Base-by-base conservation (phyloP, 2,329 filamentous ascomycete genomes). In the Phaeosphaeria sp. region DNA sequence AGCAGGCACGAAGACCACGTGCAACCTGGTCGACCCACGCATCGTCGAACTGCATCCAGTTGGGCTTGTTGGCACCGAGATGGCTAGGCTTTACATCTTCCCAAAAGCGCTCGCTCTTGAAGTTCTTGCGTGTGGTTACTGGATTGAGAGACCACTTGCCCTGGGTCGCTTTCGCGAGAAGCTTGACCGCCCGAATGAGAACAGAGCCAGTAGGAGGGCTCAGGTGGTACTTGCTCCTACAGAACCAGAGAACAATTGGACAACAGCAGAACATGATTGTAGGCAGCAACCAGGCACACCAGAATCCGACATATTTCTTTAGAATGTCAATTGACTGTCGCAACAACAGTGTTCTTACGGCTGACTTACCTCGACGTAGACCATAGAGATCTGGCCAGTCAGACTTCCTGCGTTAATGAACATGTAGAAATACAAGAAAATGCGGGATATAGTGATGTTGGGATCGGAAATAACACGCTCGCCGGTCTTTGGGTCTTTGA, bases 1-100 rank as follows among this genome's bases (percentile, higher is more conserved):
- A 75, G 67, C 74, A 76, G 21, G 75, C 75, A 55, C 74, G 73
- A 9, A 77, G 63, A 62, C 75, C 75, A 66, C 75, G 73, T 41
- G 74, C 74, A 27, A 78, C 75, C 54, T 78, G 73, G 60, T 92
- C 90, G 33, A 94, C 90, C 90, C 90, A 94, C 52, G 86, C 86
- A 65, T 94, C 91, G 61, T 94, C 90, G 66, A 92, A 93, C 0
- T 88, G 90, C 89, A 93, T 93, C 90, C 90, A 93, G 0, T 54
- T 42, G 0, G 90, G 90, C 54, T 87, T 87, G 62, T 82, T 73
- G 1, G 74, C 75, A 39, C 83, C 78, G 10, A 91, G 81, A 36
- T 81, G 79, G 72, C 87, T 90, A 2, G 90, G 90, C 78, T 90
- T 91, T 58, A 87, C 86, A 3, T 80, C 72, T 23, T 91, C 86